Evolutionary conservation across 306 rosid species (phyloP), one percentile per base, ranked within the genome.

Genomic region (Albizia julibrissin): DNA sequence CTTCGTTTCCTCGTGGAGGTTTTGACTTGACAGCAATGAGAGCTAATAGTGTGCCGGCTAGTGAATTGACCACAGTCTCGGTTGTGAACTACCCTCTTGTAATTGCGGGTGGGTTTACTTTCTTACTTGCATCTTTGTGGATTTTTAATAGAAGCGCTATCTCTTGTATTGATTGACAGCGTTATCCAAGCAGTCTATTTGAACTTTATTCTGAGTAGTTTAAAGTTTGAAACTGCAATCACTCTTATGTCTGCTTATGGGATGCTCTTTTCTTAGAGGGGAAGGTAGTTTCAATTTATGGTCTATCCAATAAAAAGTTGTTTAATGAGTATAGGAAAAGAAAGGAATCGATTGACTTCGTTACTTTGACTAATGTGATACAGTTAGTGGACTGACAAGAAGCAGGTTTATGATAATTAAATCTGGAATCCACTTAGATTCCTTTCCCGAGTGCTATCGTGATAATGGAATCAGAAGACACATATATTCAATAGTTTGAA

Each of bases 1-100:
- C 89, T 13, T 87, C 90, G 54, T 89, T 87, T 82, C 92, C 92
- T 2, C 85, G 89, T 16, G 92, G 92, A 8, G 92, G 92, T 5
- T 89, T 89, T 61, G 92, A 87, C 75, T 27, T 89, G 75, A 88
- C 89, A 5, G 90, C 86, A 19, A 52, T 93, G 80, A 89, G 87
- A 49, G 85, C 90, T 64, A 82, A 85, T n/a, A 84, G 82, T 1
- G 95, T 89, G 46, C 91, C 91, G 9, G 91, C 91, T 8, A 88
- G 92, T 71, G 84, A 79, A 42, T 62, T 92, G 83, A 92, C 89
- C 34, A 92, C 91, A 3, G 93, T 89, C 26, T 88, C 91, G 2
- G 89, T 86, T 76, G 84, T 86, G 27, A 89, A 86, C 75, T 71
- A 58, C 43, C 82, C 87, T 11, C 80, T 85, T 74, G 88, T 54